Evolutionary conservation across 2,329 filamentous ascomycete genomes (phyloP).

Genomic region (Verticillium longisporum): DNA sequence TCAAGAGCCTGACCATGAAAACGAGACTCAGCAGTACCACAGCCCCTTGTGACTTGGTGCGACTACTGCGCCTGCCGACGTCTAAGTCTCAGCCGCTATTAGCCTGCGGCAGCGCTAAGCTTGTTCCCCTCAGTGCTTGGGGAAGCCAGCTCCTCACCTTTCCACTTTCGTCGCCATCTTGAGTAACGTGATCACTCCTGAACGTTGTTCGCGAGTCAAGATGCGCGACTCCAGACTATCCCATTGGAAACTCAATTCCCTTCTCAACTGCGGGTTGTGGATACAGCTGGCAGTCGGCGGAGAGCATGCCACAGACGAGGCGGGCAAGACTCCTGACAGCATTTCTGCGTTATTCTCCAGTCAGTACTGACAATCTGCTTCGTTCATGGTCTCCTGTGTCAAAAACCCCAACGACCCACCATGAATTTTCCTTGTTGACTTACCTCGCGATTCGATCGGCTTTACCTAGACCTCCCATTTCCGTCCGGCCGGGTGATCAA

Average conservation of each 20-base stretch:
- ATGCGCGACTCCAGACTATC: slow-evolving; percentile 6
- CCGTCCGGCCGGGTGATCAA: background rate
- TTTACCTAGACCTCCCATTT: background rate
- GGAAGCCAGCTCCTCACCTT: background rate
- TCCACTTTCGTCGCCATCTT: background rate
- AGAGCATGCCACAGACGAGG: background rate
- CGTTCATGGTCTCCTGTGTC: background rate
- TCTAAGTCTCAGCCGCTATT: background rate
- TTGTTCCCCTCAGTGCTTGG: background rate
- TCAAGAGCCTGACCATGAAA: background rate
- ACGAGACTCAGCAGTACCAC: too few species aligned
- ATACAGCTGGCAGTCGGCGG: background rate
- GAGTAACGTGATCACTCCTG: background rate
- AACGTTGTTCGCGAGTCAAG: background rate
- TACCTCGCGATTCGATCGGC: background rate
- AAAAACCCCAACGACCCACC: too few species aligned
- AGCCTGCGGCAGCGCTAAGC: background rate
- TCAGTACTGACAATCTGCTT: too few species aligned
- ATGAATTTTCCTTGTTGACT: too few species aligned
- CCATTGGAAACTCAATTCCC: slow-evolving; percentile 11
- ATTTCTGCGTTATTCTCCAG: too few species aligned
- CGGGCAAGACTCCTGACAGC: background rate
- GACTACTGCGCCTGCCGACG: background rate
- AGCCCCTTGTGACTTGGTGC: background rate
- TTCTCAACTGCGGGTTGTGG: slow-evolving; percentile 13